phyloP scores from a whole-genome alignment of 257 asterid genomes.

The Penstemon davidsonii region DNA sequence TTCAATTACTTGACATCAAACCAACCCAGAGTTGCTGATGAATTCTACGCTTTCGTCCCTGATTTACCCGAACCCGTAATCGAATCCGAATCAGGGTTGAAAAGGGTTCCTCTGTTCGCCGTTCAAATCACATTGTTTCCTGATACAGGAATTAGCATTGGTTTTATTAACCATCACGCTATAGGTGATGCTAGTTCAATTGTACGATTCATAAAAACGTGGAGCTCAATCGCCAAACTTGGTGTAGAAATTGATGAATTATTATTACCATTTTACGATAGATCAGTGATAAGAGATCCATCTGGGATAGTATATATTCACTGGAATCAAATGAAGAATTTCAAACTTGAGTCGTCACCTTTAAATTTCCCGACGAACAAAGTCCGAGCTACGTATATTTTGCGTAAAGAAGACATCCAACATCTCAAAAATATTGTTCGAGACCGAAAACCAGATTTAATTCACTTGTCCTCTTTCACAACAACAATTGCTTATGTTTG shows the following conservation, averaged over 20 bases:
- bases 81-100: constrained; percentile 9
- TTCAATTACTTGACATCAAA: constrained; percentile 35
- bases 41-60: constrained; percentile 32
- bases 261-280: not conserved
- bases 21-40: constrained; percentile 23
- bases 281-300: not conserved
- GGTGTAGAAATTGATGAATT: not conserved
- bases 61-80: constrained; percentile 24
- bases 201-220: constrained; percentile 19
- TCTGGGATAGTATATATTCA: not conserved
- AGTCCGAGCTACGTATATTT: too few relatives aligned
- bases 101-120: constrained; percentile 25
- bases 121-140: constrained; percentile 35
- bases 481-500: too few relatives aligned
- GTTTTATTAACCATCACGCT: constrained; percentile 24
- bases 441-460: too few relatives aligned
- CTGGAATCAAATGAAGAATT: too few relatives aligned
- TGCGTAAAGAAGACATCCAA: too few relatives aligned
- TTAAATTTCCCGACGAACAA: too few relatives aligned
- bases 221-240: constrained; percentile 26
- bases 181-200: constrained; percentile 33
- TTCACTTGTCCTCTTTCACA: too few relatives aligned
- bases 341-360: too few relatives aligned
- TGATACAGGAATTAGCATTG: constrained; percentile 23
- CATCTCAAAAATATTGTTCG: too few relatives aligned